A percentile compares a stretch with the other conserved stretches of the same genome.
These are phyloP conservation scores for Oidium heveae DNA, from an alignment of 2,329 filamentous ascomycete species.

Conservation along the genomic window DNA sequence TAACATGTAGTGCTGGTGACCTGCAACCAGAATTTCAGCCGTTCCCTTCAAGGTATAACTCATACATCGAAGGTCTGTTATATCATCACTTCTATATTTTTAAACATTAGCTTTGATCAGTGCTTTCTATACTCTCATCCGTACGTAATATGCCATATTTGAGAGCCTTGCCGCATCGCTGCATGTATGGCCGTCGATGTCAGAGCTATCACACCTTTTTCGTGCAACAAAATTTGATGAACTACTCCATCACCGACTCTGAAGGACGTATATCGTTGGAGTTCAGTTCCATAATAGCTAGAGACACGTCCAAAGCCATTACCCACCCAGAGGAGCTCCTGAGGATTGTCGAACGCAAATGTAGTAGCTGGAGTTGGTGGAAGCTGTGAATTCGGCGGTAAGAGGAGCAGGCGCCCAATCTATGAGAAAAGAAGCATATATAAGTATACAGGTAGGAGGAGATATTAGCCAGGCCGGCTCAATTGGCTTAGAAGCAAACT, in stretches of 20 bases:
- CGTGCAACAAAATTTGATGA: slow-evolving; percentile 72
- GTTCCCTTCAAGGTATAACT: slow-evolving; percentile 75
- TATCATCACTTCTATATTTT: slow-evolving; percentile 34
- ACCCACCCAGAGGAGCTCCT: slow-evolving; percentile 82
- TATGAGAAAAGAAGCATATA: slow-evolving; percentile 16
- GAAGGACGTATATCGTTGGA: slow-evolving; percentile 78
- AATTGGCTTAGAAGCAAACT: neutral
- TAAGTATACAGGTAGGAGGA: slow-evolving; percentile 2
- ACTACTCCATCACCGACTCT: slow-evolving; percentile 56
- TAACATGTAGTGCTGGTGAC: slow-evolving; percentile 69
- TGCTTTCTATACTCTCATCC: slow-evolving; percentile 2
- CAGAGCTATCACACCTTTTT: slow-evolving; percentile 70
- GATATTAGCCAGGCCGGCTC: slow-evolving; percentile 1
- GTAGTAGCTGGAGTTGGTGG: slow-evolving; percentile 49
- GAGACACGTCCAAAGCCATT: slow-evolving; percentile 69
- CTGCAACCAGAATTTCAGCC: slow-evolving; percentile 64
- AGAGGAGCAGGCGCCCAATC: slow-evolving; percentile 61
- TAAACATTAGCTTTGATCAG: slow-evolving; percentile 6
- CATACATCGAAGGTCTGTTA: slow-evolving; percentile 82
- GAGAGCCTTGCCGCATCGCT: slow-evolving; percentile 54
- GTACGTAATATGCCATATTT: slow-evolving; percentile 70
- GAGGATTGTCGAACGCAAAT: slow-evolving; percentile 66
- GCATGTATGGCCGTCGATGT: slow-evolving; percentile 70
- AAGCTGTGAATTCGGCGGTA: slow-evolving; percentile 46
- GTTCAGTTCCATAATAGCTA: slow-evolving; percentile 66